Evolutionary conservation across 2,329 filamentous ascomycete species (phyloP).

Genomic region (Xylariaceae sp.): DNA sequence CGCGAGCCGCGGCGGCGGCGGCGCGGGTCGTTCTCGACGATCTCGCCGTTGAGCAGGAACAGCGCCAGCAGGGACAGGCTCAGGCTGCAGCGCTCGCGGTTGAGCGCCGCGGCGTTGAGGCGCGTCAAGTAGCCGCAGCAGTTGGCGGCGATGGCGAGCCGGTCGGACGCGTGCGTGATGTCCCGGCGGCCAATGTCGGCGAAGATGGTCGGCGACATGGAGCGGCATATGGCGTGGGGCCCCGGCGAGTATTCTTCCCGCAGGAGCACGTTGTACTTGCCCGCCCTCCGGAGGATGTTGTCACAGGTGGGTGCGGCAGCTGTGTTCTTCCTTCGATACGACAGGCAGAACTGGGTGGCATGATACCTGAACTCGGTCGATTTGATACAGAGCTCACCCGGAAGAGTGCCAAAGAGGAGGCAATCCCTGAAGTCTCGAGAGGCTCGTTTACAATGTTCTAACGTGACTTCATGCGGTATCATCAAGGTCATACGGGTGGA

Average conservation of each 20-base stretch:
- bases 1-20: constrained; percentile 10
- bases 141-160: constrained; percentile 22
- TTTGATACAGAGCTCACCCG: constrained; percentile 20
- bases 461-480: constrained; percentile 16
- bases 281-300: constrained; percentile 16
- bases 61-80: constrained; percentile 20
- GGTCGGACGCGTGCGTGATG: constrained; percentile 19
- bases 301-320: constrained; percentile 15
- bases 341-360: constrained; percentile 20
- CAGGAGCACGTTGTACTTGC: constrained; percentile 23
- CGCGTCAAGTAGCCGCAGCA: constrained; percentile 20
- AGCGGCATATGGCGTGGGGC: constrained; percentile 14
- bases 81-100: constrained; percentile 14
- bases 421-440: constrained; percentile 7
- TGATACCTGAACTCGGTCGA: constrained; percentile 17
- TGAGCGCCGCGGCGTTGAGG: constrained; percentile 16
- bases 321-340: constrained; percentile 12
- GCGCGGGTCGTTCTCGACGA: constrained; percentile 19
- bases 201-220: constrained; percentile 22
- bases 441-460: constrained; percentile 17
- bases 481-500: constrained; percentile 21
- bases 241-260: constrained; percentile 10
- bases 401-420: constrained; percentile 14
- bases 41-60: constrained; percentile 23
- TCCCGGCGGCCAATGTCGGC: constrained; percentile 17